Conservation (phyloP, 495 filamentous ascomycete genomes). For the Cetradonia linearis region DNA sequence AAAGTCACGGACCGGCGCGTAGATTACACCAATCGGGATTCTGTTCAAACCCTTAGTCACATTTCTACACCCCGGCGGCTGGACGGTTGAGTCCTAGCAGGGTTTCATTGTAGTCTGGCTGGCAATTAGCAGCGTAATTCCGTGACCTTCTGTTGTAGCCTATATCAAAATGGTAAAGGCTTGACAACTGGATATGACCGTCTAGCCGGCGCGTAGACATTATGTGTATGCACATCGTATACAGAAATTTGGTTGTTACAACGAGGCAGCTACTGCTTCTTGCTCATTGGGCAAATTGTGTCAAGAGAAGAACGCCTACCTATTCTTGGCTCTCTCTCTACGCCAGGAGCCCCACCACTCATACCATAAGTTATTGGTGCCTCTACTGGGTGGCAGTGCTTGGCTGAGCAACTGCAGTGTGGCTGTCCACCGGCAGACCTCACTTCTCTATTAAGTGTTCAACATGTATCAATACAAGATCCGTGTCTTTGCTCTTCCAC, state of each 20-base stretch:
- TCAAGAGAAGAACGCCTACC: not conserved
- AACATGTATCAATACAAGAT: not conserved
- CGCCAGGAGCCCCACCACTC: not conserved
- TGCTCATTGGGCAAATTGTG: not conserved
- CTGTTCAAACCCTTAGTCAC: not conserved
- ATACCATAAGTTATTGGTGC: not conserved
- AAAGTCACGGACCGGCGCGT: slow-evolving; percentile 2
- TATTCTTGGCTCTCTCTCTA: not conserved
- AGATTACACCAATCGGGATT: not conserved
- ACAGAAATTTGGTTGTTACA: not conserved
- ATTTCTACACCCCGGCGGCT: too few relatives aligned
- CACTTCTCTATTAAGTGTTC: not conserved
- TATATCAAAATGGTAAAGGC: too few relatives aligned
- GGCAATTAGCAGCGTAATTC: not conserved
- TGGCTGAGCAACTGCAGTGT: not conserved
- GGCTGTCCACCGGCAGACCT: not conserved
- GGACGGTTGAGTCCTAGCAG: too few relatives aligned
- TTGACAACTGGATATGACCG: too few relatives aligned
- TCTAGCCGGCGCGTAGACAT: too few relatives aligned
- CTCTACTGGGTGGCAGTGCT: not conserved
- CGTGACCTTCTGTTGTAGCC: too few relatives aligned
- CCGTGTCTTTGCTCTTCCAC: not conserved
- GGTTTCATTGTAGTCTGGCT: too few relatives aligned
- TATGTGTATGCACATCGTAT: not conserved
- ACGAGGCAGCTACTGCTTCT: not conserved